Percentiles rank a stretch among this genome's conserved stretches.
These are phyloP conservation scores for Fusarium sp. DNA, from an alignment of 2,329 filamentous ascomycete genomes.

Conservation along the genomic window DNA sequence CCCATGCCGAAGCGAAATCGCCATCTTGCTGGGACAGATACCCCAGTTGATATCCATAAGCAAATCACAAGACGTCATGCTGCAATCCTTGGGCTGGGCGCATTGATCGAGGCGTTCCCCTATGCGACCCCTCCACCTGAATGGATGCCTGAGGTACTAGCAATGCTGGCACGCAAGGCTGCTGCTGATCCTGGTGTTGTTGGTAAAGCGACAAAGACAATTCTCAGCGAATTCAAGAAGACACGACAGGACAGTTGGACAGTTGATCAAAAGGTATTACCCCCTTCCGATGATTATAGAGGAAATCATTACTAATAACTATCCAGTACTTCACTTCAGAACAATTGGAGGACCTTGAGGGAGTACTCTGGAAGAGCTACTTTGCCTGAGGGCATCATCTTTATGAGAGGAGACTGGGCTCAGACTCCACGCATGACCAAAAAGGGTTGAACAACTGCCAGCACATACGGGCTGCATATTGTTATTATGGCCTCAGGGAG, in stretches of 20 bases:
- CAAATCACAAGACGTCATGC: slow-evolving; percentile 87
- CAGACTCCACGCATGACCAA: not conserved
- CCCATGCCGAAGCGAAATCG: slow-evolving; percentile 81
- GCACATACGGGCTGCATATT: slow-evolving; percentile 17
- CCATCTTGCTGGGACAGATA: slow-evolving; percentile 72
- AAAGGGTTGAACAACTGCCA: not conserved
- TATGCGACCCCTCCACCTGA: slow-evolving; percentile 90
- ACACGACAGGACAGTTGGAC: slow-evolving; percentile 98
- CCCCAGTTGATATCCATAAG: slow-evolving; percentile 75
- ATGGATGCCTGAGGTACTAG: slow-evolving; percentile 95
- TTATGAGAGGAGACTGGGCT: slow-evolving; percentile 2
- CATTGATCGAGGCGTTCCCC: slow-evolving; percentile 93
- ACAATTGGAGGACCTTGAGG: slow-evolving; percentile 93
- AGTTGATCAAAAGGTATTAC: slow-evolving; percentile 92
- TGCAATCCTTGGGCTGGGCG: slow-evolving; percentile 89
- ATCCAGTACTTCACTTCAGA: slow-evolving; percentile 83
- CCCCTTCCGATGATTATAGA: not conserved
- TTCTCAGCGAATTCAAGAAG: slow-evolving; percentile 98
- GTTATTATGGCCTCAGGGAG: slow-evolving; percentile 1
- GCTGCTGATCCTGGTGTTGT: slow-evolving; percentile 91
- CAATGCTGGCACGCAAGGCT: slow-evolving; percentile 83
- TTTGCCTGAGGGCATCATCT: slow-evolving; percentile 73
- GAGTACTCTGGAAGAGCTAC: slow-evolving; percentile 99
- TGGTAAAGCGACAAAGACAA: slow-evolving; percentile 93
- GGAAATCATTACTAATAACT: slow-evolving; percentile 42